Base-by-base conservation (phyloP, 805 yeast species). In the baker's yeast (Saccharomyces cerevisiae) region DNA sequence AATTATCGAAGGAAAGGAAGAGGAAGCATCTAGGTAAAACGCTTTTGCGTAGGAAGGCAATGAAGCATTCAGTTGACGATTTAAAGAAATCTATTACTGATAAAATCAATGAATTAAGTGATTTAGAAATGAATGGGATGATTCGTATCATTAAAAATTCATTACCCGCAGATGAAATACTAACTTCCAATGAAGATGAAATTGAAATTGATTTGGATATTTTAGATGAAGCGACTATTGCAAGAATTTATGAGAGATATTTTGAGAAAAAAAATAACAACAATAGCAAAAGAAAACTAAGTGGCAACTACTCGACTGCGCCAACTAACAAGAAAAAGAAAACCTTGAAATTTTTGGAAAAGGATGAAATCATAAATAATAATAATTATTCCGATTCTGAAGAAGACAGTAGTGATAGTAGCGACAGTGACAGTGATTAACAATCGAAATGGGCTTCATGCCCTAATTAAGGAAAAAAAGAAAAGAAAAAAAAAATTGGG, bases 161-260 rank as follows among this genome's bases (percentile, higher is more conserved):
- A 52, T 76, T 84, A 79, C 87, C 76, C 11, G 17, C 17, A 17
- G 22, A 36, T 17, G 43, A 36, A 17, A 36, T 36, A 80, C 61
- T 78, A 69, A 62, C 75, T 66, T 60, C 71, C 67, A 61, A 77
- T 55, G 92, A 89, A 63, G 98, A 92, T 55, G 98, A 94, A 74
- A 92, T 94, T 57, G 99, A 94, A 75, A 78, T 94, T 56, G 99
- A 94, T 71, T 87, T 94, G 84, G 97, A 94, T 69, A 86, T 85
- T 71, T 79, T 94, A 61, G 96, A 89, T 63, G 89, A 89, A 59
- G 75, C 80, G 47, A 91, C 97, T 1, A 79, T 92, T 53, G 73
- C 88, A 68, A 87, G 87, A 65, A 76, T 94, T 58, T 92, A 90
- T 77, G 85, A 86, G 68, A 87, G 85, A 62, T 89, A 92, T 61